Percentiles rank a stretch among this genome's conserved stretches.
phyloP scores from a whole-genome alignment of 305 asterid genomes.

The Solanum hybrid region DNA sequence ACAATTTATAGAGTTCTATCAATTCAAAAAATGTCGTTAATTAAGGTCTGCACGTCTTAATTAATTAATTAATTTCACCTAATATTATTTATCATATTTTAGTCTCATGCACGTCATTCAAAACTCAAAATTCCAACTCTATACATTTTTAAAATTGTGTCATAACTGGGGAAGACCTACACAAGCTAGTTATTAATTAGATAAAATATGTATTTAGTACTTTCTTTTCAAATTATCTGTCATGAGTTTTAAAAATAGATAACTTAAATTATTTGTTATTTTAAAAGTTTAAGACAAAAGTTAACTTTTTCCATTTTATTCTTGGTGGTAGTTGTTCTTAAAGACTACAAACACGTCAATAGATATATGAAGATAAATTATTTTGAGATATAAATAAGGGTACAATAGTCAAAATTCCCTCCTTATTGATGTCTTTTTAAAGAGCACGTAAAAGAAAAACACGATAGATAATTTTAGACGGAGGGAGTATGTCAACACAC shows the following conservation, averaged over 20 bases:
- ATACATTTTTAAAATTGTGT: neutral
- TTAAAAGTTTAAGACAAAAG: neutral
- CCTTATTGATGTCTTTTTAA: neutral
- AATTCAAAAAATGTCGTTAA: neutral
- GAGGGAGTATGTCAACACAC: neutral
- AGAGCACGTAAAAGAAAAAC: neutral
- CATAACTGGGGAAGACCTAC: neutral
- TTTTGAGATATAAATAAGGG: neutral
- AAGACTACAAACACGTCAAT: neutral
- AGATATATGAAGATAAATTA: neutral
- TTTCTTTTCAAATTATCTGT: neutral
- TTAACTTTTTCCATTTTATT: neutral
- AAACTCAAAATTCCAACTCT: neutral
- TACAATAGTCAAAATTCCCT: neutral
- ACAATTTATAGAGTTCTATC: neutral
- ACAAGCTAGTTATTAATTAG: no score
- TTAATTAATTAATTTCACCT: neutral
- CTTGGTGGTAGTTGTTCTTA: neutral
- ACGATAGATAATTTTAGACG: neutral
- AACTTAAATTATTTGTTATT: neutral
- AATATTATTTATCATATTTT: conserved; percentile 1
- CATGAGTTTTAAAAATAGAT: neutral
- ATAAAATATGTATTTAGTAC: neutral
- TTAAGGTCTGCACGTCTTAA: neutral
- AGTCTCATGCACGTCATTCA: conserved; percentile 15